Percentiles rank a stretch among this genome's conserved stretches.
phyloP scores from a whole-genome alignment of 1,139 yeast species.

The Kodamaea plutei region DNA sequence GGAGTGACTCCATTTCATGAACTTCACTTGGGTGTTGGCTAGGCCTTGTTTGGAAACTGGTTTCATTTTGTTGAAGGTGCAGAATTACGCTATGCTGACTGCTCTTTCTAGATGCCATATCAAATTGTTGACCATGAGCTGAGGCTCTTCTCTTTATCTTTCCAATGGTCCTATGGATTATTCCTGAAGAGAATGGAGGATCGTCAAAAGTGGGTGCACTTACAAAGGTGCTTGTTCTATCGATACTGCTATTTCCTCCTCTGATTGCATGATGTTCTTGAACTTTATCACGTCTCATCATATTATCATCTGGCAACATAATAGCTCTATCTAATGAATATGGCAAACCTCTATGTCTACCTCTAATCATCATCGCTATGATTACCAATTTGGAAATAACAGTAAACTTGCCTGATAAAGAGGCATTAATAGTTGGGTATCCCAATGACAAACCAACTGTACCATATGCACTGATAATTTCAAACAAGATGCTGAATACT shows the following conservation, averaged over 20 bases:
- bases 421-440: conserved; percentile 59
- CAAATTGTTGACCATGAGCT: not conserved
- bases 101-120: not conserved
- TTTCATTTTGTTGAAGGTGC: too few species aligned
- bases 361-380: conserved; percentile 87
- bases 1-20: too few species aligned
- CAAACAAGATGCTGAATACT: conserved; percentile 75
- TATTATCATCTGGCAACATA: conserved; percentile 71
- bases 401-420: conserved; percentile 70
- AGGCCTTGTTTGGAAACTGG: too few species aligned
- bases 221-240: conserved; percentile 13
- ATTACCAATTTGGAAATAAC: conserved; percentile 77
- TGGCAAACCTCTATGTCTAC: conserved; percentile 96
- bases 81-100: too few species aligned
- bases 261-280: conserved; percentile 56
- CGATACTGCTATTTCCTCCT: conserved; percentile 32
- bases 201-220: conserved; percentile 11
- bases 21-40: too few species aligned
- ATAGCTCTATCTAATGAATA: conserved; percentile 92
- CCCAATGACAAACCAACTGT: conserved; percentile 92
- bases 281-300: conserved; percentile 62
- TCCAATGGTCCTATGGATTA: conserved; percentile 4
- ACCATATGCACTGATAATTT: conserved; percentile 91
- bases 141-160: conserved; percentile 4
- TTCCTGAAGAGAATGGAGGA: conserved; percentile 1